A percentile compares a stretch with the other conserved stretches of the same genome.
Conservation (phyloP, 192 early-diverging fungal species). For the Rhizophagus clarus region DNA sequence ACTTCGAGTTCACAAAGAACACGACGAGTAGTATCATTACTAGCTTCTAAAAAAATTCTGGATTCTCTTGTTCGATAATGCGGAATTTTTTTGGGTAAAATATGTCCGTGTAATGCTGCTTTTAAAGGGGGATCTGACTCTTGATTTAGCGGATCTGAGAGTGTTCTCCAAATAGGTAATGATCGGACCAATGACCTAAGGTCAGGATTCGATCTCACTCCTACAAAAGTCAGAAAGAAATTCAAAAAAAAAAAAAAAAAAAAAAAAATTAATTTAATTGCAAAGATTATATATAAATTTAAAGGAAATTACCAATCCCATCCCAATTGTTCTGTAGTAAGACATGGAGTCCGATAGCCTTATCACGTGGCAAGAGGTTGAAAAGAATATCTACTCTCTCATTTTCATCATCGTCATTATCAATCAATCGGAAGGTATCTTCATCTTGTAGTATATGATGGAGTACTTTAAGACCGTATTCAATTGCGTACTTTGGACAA, state of each 20-base stretch:
- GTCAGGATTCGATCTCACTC: not conserved
- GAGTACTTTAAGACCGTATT: constrained; percentile 4
- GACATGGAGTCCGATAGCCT: not conserved
- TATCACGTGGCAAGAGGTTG: not conserved
- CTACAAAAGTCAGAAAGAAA: not conserved
- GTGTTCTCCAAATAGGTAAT: constrained; percentile 2
- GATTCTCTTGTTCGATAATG: not conserved
- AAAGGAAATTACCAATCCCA: not conserved
- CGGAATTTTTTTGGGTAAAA: not conserved
- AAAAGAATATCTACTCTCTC: not conserved
- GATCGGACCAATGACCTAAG: not conserved
- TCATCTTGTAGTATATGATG: constrained; percentile 1
- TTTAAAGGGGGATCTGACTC: not conserved
- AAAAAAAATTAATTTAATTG: not conserved
- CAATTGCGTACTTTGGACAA: not conserved
- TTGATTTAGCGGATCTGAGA: not conserved
- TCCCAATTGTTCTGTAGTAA: not conserved
- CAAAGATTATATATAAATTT: not conserved
- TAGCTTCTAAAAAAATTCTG: not conserved
- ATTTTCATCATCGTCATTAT: not conserved
- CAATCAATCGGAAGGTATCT: not conserved
- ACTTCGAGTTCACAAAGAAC: not conserved
- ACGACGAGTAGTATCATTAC: no score
- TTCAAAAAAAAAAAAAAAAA: not conserved
- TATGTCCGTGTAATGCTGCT: not conserved